phyloP scores from a whole-genome alignment of 495 filamentous ascomycete species.

The Hypoxylon trugodes region DNA sequence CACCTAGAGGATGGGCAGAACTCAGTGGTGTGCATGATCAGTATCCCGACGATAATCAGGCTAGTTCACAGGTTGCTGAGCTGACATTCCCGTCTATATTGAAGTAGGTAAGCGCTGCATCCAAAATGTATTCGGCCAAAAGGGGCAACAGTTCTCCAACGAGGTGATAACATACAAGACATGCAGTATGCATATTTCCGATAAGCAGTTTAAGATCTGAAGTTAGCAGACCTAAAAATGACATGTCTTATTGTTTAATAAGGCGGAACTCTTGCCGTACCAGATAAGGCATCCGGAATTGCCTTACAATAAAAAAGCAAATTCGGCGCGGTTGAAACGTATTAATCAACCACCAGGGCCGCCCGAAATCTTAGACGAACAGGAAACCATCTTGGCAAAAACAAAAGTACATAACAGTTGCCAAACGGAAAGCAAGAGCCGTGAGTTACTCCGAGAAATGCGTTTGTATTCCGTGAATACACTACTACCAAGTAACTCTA shows the following conservation, averaged over 20 bases:
- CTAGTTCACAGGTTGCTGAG: neutral
- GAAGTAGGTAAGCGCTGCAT: conserved; percentile 12
- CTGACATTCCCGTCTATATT: conserved; percentile 13
- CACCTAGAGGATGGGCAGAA: conserved; percentile 1
- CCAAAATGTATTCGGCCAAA: conserved; percentile 30
- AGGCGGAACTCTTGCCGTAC: conserved; percentile 31
- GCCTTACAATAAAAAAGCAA: conserved; percentile 11
- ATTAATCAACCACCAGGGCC: conserved; percentile 17
- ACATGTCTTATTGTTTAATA: conserved; percentile 38
- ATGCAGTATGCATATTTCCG: conserved; percentile 42
- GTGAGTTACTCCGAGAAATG: neutral
- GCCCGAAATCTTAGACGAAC: conserved; percentile 6
- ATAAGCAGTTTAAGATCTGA: conserved; percentile 39
- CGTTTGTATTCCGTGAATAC: no score
- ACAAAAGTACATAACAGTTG: no score
- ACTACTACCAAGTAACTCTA: no score
- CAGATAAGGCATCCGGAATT: conserved; percentile 19
- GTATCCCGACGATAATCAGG: conserved; percentile 13
- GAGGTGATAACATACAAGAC: conserved; percentile 33
- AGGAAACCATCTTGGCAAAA: conserved; percentile 3
- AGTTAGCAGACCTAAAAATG: conserved; percentile 30
- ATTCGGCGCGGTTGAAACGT: conserved; percentile 22
- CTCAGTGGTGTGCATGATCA: neutral
- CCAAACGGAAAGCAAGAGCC: neutral
- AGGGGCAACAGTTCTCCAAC: conserved; percentile 28